These are phyloP conservation scores for Dothiorella sarmentorum DNA, from an alignment of 2,329 filamentous ascomycete species.

Conservation along the genomic window DNA sequence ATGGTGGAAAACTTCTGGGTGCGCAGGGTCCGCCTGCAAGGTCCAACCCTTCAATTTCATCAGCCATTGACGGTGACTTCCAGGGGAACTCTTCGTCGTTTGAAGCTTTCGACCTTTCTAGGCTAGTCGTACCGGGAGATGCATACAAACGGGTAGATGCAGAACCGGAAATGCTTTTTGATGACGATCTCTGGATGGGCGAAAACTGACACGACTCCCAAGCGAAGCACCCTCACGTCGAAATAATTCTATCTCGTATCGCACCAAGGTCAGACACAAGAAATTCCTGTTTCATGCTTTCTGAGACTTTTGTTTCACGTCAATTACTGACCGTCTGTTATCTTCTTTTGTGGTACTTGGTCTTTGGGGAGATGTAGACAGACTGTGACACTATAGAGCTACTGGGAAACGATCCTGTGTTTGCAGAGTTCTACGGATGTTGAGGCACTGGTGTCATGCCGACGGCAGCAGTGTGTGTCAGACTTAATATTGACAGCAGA, in stretches of 20 bases:
- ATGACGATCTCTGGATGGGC: background rate
- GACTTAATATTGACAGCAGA: background rate
- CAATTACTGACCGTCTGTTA: background rate
- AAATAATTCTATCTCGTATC: background rate
- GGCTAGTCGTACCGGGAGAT: background rate
- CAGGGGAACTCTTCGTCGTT: background rate
- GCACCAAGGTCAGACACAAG: background rate
- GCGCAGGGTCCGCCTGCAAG: background rate
- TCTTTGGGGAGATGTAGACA: background rate
- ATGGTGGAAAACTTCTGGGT: background rate
- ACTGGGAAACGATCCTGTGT: background rate
- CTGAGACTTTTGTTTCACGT: background rate
- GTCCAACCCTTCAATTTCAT: background rate
- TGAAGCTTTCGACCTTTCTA: background rate
- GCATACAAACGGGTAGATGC: background rate
- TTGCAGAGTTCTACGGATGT: background rate
- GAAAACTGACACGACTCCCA: background rate
- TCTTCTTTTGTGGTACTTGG: background rate
- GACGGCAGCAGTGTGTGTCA: background rate
- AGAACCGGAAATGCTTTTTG: constrained; percentile 1
- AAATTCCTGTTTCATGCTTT: background rate
- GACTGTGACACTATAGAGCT: background rate
- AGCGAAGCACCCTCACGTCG: background rate
- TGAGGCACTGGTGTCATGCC: background rate
- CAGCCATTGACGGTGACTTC: no score